Conservation (phyloP, 495 filamentous ascomycete genomes). For the Penicillium canariense region DNA sequence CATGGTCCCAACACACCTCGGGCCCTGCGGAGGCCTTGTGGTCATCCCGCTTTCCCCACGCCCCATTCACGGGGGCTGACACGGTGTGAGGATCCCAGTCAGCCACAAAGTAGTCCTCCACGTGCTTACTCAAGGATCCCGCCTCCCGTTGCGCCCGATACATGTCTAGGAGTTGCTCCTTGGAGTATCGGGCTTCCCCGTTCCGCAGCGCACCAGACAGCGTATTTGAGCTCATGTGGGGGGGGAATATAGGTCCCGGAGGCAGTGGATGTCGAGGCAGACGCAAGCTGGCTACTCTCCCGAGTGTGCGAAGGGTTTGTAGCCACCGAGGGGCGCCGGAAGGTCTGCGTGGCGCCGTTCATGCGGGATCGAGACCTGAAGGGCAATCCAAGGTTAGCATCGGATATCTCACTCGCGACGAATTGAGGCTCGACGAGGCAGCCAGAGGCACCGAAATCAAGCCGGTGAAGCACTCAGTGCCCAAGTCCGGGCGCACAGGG, state of each 20-base stretch:
- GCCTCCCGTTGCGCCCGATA: constrained; percentile 59
- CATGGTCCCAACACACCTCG: constrained; percentile 86
- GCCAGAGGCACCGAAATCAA: background rate
- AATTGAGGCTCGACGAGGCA: constrained; percentile 4
- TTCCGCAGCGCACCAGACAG: constrained; percentile 50
- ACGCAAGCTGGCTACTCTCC: constrained; percentile 48
- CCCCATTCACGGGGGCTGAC: constrained; percentile 59
- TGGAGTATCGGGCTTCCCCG: constrained; percentile 70
- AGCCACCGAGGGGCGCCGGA: constrained; percentile 76
- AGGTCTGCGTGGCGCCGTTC: constrained; percentile 81
- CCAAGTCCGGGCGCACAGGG: constrained; percentile 6
- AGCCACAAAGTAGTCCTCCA: constrained; percentile 68
- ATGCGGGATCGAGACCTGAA: constrained; percentile 62
- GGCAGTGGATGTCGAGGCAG: constrained; percentile 48
- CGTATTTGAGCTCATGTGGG: constrained; percentile 55
- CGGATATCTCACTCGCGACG: constrained; percentile 4
- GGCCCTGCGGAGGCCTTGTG: constrained; percentile 63
- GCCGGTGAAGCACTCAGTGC: background rate
- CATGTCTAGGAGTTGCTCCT: constrained; percentile 77
- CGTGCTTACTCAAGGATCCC: constrained; percentile 57
- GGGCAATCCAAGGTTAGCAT: constrained; percentile 25
- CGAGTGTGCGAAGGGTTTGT: constrained; percentile 54
- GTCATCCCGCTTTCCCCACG: constrained; percentile 78
- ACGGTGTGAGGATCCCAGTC: constrained; percentile 72
- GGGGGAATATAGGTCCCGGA: constrained; percentile 58